phyloP scores from a whole-genome alignment of 1,284 basidiomycete genomes.

The Ceratobasidium theobromae region DNA sequence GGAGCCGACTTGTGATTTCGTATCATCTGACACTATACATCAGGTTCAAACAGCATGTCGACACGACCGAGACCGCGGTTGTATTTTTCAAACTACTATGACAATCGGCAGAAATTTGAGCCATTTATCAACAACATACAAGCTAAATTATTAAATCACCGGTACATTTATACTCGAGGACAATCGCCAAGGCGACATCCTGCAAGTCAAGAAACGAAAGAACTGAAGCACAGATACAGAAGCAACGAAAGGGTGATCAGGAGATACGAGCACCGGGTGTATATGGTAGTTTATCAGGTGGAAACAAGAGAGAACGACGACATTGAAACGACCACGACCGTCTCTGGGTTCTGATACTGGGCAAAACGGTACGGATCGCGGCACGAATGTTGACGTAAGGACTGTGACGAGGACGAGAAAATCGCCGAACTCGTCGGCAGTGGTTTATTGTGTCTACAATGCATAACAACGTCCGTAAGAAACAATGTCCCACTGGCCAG shows the following conservation, averaged over 20 bases:
- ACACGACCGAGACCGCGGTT: too few species aligned
- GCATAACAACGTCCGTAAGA: constrained; percentile 22
- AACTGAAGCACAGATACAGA: background rate
- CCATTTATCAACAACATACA: too few species aligned
- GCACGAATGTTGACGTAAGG: constrained; percentile 54
- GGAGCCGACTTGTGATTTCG: too few species aligned
- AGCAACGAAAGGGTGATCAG: background rate
- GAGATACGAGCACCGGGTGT: background rate
- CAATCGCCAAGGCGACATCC: background rate
- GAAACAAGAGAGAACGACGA: constrained; percentile 21
- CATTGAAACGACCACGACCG: constrained; percentile 53
- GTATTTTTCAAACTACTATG: too few species aligned
- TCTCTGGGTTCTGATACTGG: constrained; percentile 55
- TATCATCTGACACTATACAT: too few species aligned
- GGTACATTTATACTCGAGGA: too few species aligned
- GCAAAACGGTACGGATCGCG: constrained; percentile 63
- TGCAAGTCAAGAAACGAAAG: background rate
- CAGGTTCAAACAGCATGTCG: background rate
- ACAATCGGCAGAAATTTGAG: too few species aligned
- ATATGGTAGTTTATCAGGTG: background rate
- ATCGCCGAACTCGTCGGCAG: constrained; percentile 41
- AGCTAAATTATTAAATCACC: too few species aligned
- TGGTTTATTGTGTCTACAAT: constrained; percentile 34
- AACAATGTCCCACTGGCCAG: constrained; percentile 36
- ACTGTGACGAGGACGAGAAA: constrained; percentile 48